Evolutionary conservation across 2,329 filamentous ascomycete genomes (phyloP).

Genomic region (Blastomyces parvus): DNA sequence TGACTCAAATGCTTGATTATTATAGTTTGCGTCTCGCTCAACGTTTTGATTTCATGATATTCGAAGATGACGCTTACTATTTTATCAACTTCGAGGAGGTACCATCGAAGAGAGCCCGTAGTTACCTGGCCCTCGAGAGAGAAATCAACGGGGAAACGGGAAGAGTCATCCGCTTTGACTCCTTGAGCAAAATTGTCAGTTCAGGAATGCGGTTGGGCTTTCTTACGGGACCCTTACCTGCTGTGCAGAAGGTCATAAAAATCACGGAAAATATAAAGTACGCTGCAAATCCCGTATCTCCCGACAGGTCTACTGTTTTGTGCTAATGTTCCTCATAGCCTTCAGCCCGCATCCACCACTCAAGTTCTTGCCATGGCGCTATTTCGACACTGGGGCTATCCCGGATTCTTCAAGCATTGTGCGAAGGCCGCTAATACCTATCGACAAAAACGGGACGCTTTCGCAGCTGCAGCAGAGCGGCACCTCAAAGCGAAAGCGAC

Average conservation of each 20-base stretch:
- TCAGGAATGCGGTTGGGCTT: not conserved
- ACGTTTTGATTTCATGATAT: not conserved
- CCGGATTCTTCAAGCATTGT: not conserved
- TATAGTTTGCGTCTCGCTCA: not conserved
- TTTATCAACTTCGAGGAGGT: not conserved
- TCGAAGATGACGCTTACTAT: not conserved
- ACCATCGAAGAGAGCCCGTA: not conserved
- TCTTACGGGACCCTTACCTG: not conserved
- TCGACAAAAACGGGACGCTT: not conserved
- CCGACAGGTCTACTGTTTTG: not conserved
- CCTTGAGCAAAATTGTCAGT: not conserved
- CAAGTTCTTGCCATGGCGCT: not conserved
- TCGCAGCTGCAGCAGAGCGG: not conserved
- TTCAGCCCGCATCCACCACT: not conserved
- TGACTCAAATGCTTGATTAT: not conserved
- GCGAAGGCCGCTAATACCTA: not conserved
- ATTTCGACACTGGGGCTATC: not conserved
- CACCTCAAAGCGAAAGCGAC: not conserved
- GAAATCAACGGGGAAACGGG: not conserved
- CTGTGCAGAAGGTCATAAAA: not conserved
- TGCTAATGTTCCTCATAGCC: not conserved
- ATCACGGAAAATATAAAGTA: slow-evolving; percentile 3
- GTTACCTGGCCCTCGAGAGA: not conserved
- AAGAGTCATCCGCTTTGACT: not conserved
- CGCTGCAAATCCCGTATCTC: not conserved